Base-by-base conservation (phyloP, 2,329 filamentous ascomycete species). In the Botrytis tulipae region DNA sequence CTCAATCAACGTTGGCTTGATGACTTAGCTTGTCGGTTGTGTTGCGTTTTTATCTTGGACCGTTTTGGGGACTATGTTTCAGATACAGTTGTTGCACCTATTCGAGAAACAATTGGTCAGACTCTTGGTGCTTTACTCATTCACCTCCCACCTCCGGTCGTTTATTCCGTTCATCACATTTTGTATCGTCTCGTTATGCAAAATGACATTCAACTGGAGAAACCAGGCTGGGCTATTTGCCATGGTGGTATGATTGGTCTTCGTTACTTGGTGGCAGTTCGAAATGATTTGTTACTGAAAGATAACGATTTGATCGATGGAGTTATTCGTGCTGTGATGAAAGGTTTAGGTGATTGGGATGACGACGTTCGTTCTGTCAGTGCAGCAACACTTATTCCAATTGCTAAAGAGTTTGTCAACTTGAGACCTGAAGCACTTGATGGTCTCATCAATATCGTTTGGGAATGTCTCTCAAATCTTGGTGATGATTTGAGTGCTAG, bases 231-330 rank as follows among this genome's bases (percentile, higher is more conserved):
- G 96, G 94, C 97, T 74, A 93, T 98, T 54, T 97, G 95, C 79
- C 97, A 99, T 82, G 96, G 96, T 77, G 96, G 96, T 75, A 99
- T 99, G 96, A 95, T 98, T 65, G 96, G 96, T 12, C 84, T 99
- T 79, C 89, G 95, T 78, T 99, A 99, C 80, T 89, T 99, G 65
- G 96, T 99, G 44, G 96, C 96, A 14, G 94, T 99, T 51, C 90
- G 96, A 68, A 98, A 96, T 78, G 96, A 98, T 81, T 85, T 99
- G 4, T 88, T 99, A 9, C 88, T 98, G 40, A 88, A 94, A 79
- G 92, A 98, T 78, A 88, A 88, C 40, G 88, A 91, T 68, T 91
- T 99, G 82, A 94, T 99, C 82, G 96, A 99, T 81, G 96, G 95
- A 6, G 93, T 98, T 7, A 91, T 98, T 71, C 89, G 90, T 75